A percentile compares a stretch with the other conserved stretches of the same genome.
phyloP scores from a whole-genome alignment of 306 rosid species.

The Acacia confusa region DNA sequence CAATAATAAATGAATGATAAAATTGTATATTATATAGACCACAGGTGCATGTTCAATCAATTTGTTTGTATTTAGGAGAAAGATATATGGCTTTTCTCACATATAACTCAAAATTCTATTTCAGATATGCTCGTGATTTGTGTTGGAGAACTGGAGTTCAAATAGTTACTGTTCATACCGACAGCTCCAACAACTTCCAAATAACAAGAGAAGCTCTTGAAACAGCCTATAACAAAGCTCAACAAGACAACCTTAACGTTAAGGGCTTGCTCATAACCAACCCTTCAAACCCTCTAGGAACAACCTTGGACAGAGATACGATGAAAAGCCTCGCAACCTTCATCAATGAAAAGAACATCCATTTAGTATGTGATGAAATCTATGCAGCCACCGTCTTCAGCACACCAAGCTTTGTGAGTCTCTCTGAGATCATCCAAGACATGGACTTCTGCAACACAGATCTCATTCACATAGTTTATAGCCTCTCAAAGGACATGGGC shows the following conservation, averaged over 20 bases:
- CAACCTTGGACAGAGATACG: background rate
- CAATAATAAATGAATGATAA: too few species aligned
- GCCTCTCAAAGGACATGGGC: conserved; percentile 72
- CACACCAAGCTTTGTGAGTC: background rate
- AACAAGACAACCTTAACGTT: background rate
- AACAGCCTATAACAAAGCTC: background rate
- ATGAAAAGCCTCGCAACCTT: background rate
- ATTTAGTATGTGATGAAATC: conserved; percentile 49
- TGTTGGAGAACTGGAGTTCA: conserved; percentile 8
- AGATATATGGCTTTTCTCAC: background rate
- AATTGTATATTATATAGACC: too few species aligned
- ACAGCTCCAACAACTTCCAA: conserved; percentile 1
- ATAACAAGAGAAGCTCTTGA: conserved; percentile 8
- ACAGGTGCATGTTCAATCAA: background rate
- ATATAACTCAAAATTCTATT: background rate
- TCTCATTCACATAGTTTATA: conserved; percentile 57
- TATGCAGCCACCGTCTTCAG: conserved; percentile 58
- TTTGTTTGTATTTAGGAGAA: background rate
- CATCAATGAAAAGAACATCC: conserved; percentile 3
- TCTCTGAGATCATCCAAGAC: conserved; percentile 29
- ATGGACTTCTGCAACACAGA: conserved; percentile 44
- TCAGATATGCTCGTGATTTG: conserved; percentile 44
- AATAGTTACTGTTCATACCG: background rate
- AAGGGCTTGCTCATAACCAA: conserved; percentile 16
- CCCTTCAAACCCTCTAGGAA: conserved; percentile 6